Percentiles rank a stretch among this genome's conserved stretches.
phyloP scores from a whole-genome alignment of 176 grass and related monocot species.

The Rhynchospora tenuis region DNA sequence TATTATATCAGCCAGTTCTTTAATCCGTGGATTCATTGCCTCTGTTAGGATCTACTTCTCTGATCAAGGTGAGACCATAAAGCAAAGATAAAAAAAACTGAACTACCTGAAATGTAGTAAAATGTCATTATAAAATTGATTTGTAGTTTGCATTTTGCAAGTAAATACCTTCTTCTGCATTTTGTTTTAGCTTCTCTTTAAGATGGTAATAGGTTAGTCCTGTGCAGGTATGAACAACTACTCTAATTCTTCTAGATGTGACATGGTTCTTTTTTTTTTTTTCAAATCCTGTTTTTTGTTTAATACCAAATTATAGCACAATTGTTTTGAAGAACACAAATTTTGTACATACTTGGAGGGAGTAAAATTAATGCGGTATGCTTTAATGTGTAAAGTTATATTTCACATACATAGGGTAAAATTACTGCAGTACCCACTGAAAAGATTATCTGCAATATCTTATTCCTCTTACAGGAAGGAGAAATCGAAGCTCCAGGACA shows the following conservation, averaged over 20 bases:
- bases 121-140: background rate
- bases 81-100: background rate
- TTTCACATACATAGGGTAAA: constrained; percentile 3
- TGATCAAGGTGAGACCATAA: background rate
- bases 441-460: background rate
- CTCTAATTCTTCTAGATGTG: background rate
- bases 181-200: background rate
- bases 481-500: constrained; percentile 77
- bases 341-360: too few relatives aligned
- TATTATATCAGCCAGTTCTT: background rate
- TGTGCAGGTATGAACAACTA: background rate
- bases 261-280: constrained; percentile 24
- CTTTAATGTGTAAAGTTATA: background rate
- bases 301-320: background rate
- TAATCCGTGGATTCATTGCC: constrained; percentile 8
- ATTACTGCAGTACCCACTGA: background rate
- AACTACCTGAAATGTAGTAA: background rate
- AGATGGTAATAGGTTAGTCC: background rate
- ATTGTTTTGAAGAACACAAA: background rate
- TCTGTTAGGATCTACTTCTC: background rate
- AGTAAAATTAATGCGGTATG: too few relatives aligned
- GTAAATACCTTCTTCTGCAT: background rate
- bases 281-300: constrained; percentile 10
- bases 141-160: background rate
- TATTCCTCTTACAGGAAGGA: constrained; percentile 55